A percentile compares a stretch with the other conserved stretches of the same genome.
These are phyloP conservation scores for Penicillium atrosanguineum DNA, from an alignment of 495 filamentous ascomycete genomes.

Conservation along the genomic window DNA sequence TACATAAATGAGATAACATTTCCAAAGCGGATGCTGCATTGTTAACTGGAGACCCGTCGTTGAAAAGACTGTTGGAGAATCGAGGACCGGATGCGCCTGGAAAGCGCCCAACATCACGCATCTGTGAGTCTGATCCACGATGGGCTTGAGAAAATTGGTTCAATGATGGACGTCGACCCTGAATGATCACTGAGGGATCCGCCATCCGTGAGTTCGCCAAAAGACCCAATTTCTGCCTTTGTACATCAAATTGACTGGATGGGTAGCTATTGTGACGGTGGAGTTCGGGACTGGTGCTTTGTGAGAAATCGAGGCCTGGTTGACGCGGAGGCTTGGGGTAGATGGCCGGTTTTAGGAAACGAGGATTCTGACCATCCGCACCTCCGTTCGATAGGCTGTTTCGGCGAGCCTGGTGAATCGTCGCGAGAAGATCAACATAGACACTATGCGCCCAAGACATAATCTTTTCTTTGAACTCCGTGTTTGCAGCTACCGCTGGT, in stretches of 20 bases:
- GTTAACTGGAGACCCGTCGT: slow-evolving; percentile 33
- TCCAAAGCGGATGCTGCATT: slow-evolving; percentile 71
- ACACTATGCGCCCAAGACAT: slow-evolving; percentile 82
- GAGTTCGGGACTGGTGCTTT: slow-evolving; percentile 24
- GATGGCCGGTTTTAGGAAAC: slow-evolving; percentile 53
- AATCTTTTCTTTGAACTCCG: slow-evolving; percentile 75
- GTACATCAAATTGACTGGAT: slow-evolving; percentile 36
- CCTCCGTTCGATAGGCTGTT: slow-evolving; percentile 36
- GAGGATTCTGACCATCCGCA: slow-evolving; percentile 32
- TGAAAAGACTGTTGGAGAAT: slow-evolving; percentile 30
- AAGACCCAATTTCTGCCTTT: slow-evolving; percentile 20
- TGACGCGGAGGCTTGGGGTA: slow-evolving; percentile 63
- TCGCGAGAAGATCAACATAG: slow-evolving; percentile 81
- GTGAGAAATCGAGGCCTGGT: slow-evolving; percentile 44
- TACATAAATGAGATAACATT: slow-evolving; percentile 76
- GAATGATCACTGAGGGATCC: slow-evolving; percentile 13
- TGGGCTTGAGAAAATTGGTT: slow-evolving; percentile 28
- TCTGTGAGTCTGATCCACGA: slow-evolving; percentile 26
- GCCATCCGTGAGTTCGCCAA: slow-evolving; percentile 12
- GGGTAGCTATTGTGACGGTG: slow-evolving; percentile 45
- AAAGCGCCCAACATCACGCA: slow-evolving; percentile 33
- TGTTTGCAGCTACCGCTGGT: slow-evolving; percentile 37
- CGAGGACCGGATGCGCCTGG: slow-evolving; percentile 30
- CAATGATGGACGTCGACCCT: slow-evolving; percentile 26
- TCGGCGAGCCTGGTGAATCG: slow-evolving; percentile 61